Conservation (phyloP, 2,329 filamentous ascomycete genomes). For the Chalaropsis thielavioides region DNA sequence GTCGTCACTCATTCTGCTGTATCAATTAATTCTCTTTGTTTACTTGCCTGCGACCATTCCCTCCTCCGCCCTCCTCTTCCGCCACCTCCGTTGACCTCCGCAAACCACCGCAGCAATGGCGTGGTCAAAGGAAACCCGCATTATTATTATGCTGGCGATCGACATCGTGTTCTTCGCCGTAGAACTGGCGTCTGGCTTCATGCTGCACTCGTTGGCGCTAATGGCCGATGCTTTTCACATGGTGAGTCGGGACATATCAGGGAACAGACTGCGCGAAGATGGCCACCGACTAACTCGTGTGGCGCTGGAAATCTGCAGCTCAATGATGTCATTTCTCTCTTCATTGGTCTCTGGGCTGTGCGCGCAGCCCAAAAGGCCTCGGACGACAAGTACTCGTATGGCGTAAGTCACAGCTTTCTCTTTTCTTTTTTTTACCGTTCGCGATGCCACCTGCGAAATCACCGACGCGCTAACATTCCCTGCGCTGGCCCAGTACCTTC, state of each 20-base stretch:
- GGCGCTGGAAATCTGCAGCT: constrained; percentile 36
- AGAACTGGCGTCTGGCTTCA: constrained; percentile 72
- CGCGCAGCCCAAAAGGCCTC: constrained; percentile 71
- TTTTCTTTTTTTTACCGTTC: not conserved
- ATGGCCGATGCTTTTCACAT: constrained; percentile 98
- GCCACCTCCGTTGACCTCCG: not conserved
- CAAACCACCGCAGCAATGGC: constrained; percentile 42
- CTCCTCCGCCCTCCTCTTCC: not conserved
- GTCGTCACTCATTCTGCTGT: too few relatives aligned
- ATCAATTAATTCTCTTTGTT: not conserved
- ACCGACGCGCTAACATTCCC: not conserved
- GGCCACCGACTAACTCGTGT: not conserved
- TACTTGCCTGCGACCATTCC: not conserved
- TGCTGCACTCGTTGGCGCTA: constrained; percentile 79
- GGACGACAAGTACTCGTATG: constrained; percentile 89
- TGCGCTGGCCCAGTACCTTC: constrained; percentile 56
- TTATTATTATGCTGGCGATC: constrained; percentile 82
- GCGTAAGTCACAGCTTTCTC: constrained; percentile 40
- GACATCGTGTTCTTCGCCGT: constrained; percentile 81
- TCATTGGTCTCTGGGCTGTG: constrained; percentile 90
- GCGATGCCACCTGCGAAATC: too few relatives aligned
- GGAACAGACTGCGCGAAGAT: not conserved
- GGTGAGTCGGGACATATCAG: constrained; percentile 37
- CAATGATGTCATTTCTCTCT: constrained; percentile 91
- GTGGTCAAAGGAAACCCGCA: constrained; percentile 84